Percentiles rank a stretch among this genome's conserved stretches.
Evolutionary conservation across 306 rosid species (phyloP).

Genomic region (Inga oerstediana): DNA sequence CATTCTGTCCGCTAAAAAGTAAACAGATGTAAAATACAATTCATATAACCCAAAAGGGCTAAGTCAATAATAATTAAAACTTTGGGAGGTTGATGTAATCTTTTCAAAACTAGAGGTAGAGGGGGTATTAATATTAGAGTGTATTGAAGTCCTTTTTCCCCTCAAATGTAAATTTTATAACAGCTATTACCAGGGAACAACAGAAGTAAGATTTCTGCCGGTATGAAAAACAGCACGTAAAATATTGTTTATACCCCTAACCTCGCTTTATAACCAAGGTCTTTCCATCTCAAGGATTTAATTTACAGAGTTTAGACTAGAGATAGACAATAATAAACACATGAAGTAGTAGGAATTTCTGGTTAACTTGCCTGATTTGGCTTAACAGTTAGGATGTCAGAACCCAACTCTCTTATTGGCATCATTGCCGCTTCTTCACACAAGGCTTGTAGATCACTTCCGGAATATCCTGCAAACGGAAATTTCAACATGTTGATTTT

Average conservation of each 20-base stretch:
- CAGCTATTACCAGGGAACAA: background rate
- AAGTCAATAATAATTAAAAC: background rate
- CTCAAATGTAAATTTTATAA: background rate
- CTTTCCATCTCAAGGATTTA: background rate
- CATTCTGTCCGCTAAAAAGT: too few species aligned
- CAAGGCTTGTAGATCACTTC: constrained; percentile 97
- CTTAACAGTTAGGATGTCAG: constrained; percentile 76
- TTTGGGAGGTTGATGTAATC: background rate
- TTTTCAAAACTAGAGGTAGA: background rate
- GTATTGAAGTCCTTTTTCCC: background rate
- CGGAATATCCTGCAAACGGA: constrained; percentile 78
- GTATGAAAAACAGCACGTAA: background rate
- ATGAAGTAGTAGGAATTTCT: constrained; percentile 1
- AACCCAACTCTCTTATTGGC: constrained; percentile 96
- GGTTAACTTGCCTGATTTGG: constrained; percentile 75
- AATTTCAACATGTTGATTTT: constrained; percentile 16
- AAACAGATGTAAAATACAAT: too few species aligned
- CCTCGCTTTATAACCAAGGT: background rate
- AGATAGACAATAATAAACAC: background rate
- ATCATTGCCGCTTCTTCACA: constrained; percentile 99
- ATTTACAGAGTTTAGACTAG: background rate
- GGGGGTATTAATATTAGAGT: background rate
- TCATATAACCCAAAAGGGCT: background rate
- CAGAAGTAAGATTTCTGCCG: background rate
- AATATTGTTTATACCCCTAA: background rate